Percentiles rank a stretch among this genome's conserved stretches.
phyloP scores from a whole-genome alignment of 176 grass and related monocot genomes.

The Neostapfia colusana region DNA sequence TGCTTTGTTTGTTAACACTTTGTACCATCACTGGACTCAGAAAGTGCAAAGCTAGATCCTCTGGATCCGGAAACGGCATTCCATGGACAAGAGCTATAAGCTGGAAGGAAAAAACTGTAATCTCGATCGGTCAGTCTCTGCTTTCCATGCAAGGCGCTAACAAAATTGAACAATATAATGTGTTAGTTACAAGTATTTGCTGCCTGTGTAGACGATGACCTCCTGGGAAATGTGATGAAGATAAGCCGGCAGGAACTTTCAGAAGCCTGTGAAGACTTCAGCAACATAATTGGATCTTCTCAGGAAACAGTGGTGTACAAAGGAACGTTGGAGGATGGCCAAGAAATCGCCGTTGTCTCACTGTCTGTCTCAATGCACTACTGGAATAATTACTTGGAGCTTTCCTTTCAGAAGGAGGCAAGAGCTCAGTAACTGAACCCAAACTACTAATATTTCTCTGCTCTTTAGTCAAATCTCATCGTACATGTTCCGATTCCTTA shows the following conservation, averaged over 20 bases:
- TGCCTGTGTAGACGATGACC: slow-evolving; percentile 54
- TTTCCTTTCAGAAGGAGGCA: slow-evolving; percentile 85
- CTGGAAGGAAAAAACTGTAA: slow-evolving; percentile 63
- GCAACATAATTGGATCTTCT: slow-evolving; percentile 95
- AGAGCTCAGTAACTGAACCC: background rate
- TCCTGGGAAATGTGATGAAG: slow-evolving; percentile 61
- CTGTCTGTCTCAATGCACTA: slow-evolving; percentile 55
- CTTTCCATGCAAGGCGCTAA: slow-evolving; percentile 17
- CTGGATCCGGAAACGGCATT: slow-evolving; percentile 15
- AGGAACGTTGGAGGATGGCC: slow-evolving; percentile 77
- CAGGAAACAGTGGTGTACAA: slow-evolving; percentile 78
- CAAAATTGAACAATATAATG: background rate
- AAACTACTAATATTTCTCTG: background rate
- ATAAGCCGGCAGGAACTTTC: slow-evolving; percentile 70
- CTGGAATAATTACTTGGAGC: slow-evolving; percentile 80
- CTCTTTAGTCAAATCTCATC: background rate
- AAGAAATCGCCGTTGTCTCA: slow-evolving; percentile 87
- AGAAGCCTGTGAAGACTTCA: slow-evolving; percentile 93
- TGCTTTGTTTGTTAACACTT: slow-evolving; percentile 51
- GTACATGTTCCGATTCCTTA: slow-evolving; percentile 39
- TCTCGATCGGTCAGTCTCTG: slow-evolving; percentile 69
- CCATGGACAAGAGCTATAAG: slow-evolving; percentile 58
- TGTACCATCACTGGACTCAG: slow-evolving; percentile 39
- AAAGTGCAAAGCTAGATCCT: slow-evolving; percentile 55
- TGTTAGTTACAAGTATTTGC: background rate